Conservation (phyloP, 805 yeast species). For the Zygotorulaspora florentina region DNA sequence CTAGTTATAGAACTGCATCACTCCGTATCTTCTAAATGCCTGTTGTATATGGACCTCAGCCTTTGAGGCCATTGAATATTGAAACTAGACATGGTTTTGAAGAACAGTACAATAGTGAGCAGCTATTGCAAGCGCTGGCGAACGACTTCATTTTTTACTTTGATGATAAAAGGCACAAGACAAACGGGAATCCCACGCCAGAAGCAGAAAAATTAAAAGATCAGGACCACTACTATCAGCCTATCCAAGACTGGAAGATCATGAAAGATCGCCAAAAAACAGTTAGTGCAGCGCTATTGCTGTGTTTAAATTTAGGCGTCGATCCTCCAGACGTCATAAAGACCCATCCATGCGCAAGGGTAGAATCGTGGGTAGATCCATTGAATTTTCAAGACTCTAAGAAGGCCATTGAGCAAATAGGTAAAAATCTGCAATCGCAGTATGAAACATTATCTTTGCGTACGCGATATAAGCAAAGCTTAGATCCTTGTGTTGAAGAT, state of each 20-base stretch:
- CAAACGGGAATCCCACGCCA: slow-evolving; percentile 77
- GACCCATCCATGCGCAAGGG: slow-evolving; percentile 86
- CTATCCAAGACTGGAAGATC: slow-evolving; percentile 84
- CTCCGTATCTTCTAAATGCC: slow-evolving; percentile 20
- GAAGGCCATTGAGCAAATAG: slow-evolving; percentile 87
- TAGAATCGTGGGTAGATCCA: slow-evolving; percentile 95
- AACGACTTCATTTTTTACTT: slow-evolving; percentile 75
- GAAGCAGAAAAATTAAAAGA: slow-evolving; percentile 47
- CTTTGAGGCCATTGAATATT: slow-evolving; percentile 47
- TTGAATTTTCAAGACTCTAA: slow-evolving; percentile 73
- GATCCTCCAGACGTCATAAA: slow-evolving; percentile 96
- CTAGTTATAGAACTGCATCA: no score
- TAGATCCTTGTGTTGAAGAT: slow-evolving; percentile 96
- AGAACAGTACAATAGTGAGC: slow-evolving; percentile 46
- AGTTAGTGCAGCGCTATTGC: slow-evolving; percentile 83
- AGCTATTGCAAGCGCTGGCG: slow-evolving; percentile 51
- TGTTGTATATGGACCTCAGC: slow-evolving; percentile 34
- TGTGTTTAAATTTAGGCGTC: slow-evolving; percentile 89
- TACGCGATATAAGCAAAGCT: slow-evolving; percentile 82
- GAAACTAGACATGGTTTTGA: slow-evolving; percentile 68
- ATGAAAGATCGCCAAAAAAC: slow-evolving; percentile 90
- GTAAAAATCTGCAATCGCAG: slow-evolving; percentile 80
- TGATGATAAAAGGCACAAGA: slow-evolving; percentile 87
- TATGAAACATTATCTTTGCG: slow-evolving; percentile 85
- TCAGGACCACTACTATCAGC: slow-evolving; percentile 51